Evolutionary conservation across 495 filamentous ascomycete species (phyloP), one percentile per base, ranked within the genome.

Genomic region (Penicillium coffeae): DNA sequence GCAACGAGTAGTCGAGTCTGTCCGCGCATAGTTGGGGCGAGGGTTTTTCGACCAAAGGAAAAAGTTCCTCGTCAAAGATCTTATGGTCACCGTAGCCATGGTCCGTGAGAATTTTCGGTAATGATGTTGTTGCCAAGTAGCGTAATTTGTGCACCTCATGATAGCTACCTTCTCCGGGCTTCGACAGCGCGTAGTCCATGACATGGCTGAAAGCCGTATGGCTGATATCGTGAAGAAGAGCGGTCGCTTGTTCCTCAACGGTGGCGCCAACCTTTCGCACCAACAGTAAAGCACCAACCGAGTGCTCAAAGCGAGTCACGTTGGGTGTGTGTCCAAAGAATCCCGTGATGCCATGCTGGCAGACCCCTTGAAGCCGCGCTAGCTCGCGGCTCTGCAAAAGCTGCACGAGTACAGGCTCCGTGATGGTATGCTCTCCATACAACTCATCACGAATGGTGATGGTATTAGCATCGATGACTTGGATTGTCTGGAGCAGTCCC

Each of bases 181-280:
- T 51, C 20, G 66, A 68, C 0, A 74, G 54, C 5, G 68, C 71
- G 39, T 56, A 53, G 35, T 74, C 71, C 5, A 71, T 59, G 21
- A 72, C 71, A 47, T 74, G 71, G 36, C 71, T 74, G 50, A 74
- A 60, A 34, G 53, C 58, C 25, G 71, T 74, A 46, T 74, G 71
- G 46, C 58, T 64, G 48, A 74, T 64, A 47, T 74, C 71, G 37
- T 74, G 71, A 2, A 74, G 63, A 27, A 74, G 60, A 27, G 64
- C 71, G n/a, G 69, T 63, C 12, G 69, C 56, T 51, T 74, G 71
- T 47, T 74, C 71, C 21, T 63, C 64, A 9, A 74, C 25, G 20
- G 41, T 63, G 35, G 55, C 69, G 12, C 69, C 69, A 3, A 70
- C 64, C 48, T 51, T 63, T 19, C 69, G 71, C 5, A 72, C 68